A percentile compares a stretch with the other conserved stretches of the same genome.
phyloP scores from a whole-genome alignment of 2,329 filamentous ascomycete genomes.

The Fusarium acutatum region DNA sequence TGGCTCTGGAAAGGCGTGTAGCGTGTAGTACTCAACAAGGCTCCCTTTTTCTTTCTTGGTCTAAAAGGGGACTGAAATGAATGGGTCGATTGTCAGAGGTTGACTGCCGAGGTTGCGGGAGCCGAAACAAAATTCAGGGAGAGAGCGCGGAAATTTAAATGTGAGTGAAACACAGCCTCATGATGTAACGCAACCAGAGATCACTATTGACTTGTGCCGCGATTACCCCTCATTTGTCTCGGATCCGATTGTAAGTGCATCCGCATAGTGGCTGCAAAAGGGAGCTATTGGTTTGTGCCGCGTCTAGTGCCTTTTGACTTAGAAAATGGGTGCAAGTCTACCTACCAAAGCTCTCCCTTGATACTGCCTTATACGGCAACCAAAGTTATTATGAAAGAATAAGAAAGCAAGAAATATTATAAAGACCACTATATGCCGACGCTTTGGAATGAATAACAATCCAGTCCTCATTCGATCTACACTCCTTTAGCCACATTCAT shows the following conservation, averaged over 20 bases:
- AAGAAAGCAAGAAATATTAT: neutral
- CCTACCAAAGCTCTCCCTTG: neutral
- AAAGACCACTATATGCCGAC: neutral
- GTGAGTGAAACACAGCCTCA: too few relatives aligned
- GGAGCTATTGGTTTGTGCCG: neutral
- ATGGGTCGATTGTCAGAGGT: neutral
- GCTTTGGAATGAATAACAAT: neutral
- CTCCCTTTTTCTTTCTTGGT: neutral
- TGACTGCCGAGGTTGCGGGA: neutral
- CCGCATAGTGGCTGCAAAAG: neutral
- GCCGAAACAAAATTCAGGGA: neutral
- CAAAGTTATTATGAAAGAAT: too few relatives aligned
- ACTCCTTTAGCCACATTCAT: neutral
- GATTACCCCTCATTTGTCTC: neutral
- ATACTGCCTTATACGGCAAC: neutral
- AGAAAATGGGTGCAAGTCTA: neutral
- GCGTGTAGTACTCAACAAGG: fast-evolving
- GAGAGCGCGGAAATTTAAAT: neutral
- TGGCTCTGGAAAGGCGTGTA: neutral
- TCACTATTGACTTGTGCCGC: neutral
- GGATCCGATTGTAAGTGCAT: neutral
- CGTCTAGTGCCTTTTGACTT: neutral
- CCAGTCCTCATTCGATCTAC: neutral
- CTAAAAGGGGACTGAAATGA: too few relatives aligned
- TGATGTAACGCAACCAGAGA: neutral